These are phyloP conservation scores for Globisporangium takayamanum DNA, from an alignment of 352 stramenopile genomes.

Conservation along the genomic window DNA sequence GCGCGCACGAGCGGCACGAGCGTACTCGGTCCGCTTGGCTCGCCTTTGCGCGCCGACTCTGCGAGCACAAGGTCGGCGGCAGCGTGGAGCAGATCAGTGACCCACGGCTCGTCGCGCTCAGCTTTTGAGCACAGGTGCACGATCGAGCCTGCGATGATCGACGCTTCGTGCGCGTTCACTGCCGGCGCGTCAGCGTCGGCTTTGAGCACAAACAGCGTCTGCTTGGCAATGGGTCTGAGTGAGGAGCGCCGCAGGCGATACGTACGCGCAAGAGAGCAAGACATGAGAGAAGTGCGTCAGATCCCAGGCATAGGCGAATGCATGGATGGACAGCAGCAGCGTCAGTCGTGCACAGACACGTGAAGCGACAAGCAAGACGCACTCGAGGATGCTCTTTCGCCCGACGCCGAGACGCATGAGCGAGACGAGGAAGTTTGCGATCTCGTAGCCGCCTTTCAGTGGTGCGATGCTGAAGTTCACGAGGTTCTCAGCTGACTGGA, in stretches of 20 bases:
- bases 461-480: conserved; percentile 60
- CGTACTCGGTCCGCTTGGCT: conserved; percentile 17
- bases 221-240: conserved; percentile 36
- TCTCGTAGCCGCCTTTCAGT: conserved; percentile 32
- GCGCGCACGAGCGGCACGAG: conserved; percentile 42
- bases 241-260: neutral
- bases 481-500: conserved; percentile 53
- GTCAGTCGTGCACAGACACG: neutral
- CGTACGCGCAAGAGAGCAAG: neutral
- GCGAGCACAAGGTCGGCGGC: conserved; percentile 31
- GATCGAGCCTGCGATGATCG: conserved; percentile 39
- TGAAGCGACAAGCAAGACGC: conserved; percentile 8
- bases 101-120: conserved; percentile 40
- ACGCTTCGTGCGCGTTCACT: conserved; percentile 40
- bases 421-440: conserved; percentile 37
- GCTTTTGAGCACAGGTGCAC: conserved; percentile 46
- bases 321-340: neutral
- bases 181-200: conserved; percentile 11
- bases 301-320: neutral
- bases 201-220: conserved; percentile 33
- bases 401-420: conserved; percentile 55
- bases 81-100: conserved; percentile 33
- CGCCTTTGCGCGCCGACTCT: conserved; percentile 18
- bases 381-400: conserved; percentile 50
- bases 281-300: no score